Base-by-base conservation (phyloP, 768 basidiomycete genomes). In the Suillus luteus region DNA sequence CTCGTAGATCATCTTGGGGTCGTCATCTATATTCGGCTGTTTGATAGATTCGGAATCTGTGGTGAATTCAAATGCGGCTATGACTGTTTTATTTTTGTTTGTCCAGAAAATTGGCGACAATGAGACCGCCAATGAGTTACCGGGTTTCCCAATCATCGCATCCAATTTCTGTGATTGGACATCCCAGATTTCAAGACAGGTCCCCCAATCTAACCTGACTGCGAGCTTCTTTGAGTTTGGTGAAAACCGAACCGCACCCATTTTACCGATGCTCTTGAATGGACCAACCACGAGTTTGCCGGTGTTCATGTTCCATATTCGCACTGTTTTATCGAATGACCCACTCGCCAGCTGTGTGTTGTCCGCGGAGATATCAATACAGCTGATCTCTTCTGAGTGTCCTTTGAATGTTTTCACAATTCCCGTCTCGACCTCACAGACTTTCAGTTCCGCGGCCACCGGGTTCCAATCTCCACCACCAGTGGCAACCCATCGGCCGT, bases 381-480 rank as follows among this genome's bases (percentile, higher is more conserved):
- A 33, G 31, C 0, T 10, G 3, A 52, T 19, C 14, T 3, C 0
- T 5, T 1, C 0, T 7, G 14, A 49, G 14, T 19, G 9, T 3
- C 31, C 27, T 52, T 2, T 2, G 1, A 24, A 31, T 33, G 4
- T 19, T 33, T 33, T 33, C 7, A 52, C 7, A 17, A 52, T 52
- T 15, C 51, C 51, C 0, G 15, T 52, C 17, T 22, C 35, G 15
- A 15, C n/a, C 35, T 55, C 35, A 5, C 55, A 55, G 12, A 8
- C 35, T 55, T 38, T 55, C 12, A 55, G n/a, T 7, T 55, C n/a
- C n/a, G 31, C 31, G n/a, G n/a, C n/a, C n/a, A n/a, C 31, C 31
- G n/a, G n/a, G 5, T 35, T 0, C 6, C 54, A 2, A 2, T 55
- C n/a, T 4, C 54, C 35, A 37, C 35, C 48, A 27, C 7, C 35